Evolutionary conservation across 768 basidiomycete genomes (phyloP), one percentile per base, ranked within the genome.

Genomic region (Mycena crocata): DNA sequence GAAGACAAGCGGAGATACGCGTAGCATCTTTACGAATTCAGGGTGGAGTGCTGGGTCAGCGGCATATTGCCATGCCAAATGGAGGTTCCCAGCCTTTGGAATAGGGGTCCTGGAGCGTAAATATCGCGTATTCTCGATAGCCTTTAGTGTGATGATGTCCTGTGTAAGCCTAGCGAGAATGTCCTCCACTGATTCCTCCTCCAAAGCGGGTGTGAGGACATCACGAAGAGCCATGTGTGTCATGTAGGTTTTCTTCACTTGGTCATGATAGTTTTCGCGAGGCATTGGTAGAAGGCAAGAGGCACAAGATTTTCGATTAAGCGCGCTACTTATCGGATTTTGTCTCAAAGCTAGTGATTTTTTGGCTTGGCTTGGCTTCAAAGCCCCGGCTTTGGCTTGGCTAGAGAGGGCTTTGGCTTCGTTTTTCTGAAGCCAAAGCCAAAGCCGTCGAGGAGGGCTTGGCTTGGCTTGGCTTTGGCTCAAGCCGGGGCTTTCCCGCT

Each of bases 21-120:
- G 71, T n/a, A 72, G 59, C 71, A 72, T 68, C n/a, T 67, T 37
- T 21, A 54, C 35, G 31, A 71, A 71, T 17, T 62, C 69, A n/a
- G 30, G 55, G 35, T 61, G 56, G 28, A 66, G 14, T 1, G 32
- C 40, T 9, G 66, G 67, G 32, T 55, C 40, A 23, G 58, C 26
- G 4, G 71, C 68, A 60, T 74, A 74, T 28, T 74, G 70, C 69
- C 72, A 74, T 19, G 73, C 73, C 14, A 74, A 48, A 42, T 72
- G 64, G n/a, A 74, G 65, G 50, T 61, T 70, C 28, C 73, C 67
- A 26, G 58, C 54, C 44, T 72, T 71, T 34, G 57, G 67, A 58
- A 73, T 50, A 30, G 5, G 24, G 14, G n/a, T 54, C 17, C 64
- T 46, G 15, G 35, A 28, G 17, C 40, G 26, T 13, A 71, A 45